Evolutionary conservation across 495 filamentous ascomycete species (phyloP).

Genomic region (Aspergillus haitiensis): DNA sequence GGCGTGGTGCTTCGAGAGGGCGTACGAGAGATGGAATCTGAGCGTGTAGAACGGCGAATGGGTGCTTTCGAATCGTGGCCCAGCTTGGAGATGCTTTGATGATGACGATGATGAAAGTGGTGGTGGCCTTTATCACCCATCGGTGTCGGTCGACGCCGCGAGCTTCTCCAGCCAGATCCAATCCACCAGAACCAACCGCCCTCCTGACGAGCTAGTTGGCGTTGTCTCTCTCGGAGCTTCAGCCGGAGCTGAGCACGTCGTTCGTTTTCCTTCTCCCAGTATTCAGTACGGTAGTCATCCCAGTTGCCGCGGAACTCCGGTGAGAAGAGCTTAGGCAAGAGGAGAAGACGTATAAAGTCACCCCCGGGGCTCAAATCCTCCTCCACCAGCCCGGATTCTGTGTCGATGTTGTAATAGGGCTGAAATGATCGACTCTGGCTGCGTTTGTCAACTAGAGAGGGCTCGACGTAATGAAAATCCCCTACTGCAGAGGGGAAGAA

Average conservation of each 20-base stretch:
- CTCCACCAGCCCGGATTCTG: conserved; percentile 56
- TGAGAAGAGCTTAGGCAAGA: conserved; percentile 92
- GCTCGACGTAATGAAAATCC: conserved; percentile 68
- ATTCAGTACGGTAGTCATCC: conserved; percentile 89
- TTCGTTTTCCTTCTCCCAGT: conserved; percentile 97
- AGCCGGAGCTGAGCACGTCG: conserved; percentile 70
- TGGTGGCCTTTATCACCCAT: conserved; percentile 28
- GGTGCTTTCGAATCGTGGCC: conserved; percentile 38
- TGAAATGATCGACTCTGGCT: conserved; percentile 42
- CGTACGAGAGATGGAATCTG: conserved; percentile 49
- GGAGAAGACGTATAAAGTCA: conserved; percentile 84
- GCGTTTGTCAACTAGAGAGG: conserved; percentile 46
- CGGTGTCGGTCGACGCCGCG: conserved; percentile 44
- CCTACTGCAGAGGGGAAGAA: conserved; percentile 61
- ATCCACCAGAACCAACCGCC: conserved; percentile 82
- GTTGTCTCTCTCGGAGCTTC: conserved; percentile 63
- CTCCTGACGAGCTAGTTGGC: conserved; percentile 62
- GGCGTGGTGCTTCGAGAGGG: conserved; percentile 54
- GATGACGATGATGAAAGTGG: conserved; percentile 36
- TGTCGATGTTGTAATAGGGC: conserved; percentile 49
- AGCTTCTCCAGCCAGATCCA: conserved; percentile 60
- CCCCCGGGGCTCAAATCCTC: conserved; percentile 89
- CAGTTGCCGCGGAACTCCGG: conserved; percentile 95
- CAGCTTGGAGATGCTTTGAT: conserved; percentile 36
- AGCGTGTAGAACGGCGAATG: conserved; percentile 39